Base-by-base conservation (phyloP, 148 eudicot genomes). In the Vaccinium macrocarpon region DNA sequence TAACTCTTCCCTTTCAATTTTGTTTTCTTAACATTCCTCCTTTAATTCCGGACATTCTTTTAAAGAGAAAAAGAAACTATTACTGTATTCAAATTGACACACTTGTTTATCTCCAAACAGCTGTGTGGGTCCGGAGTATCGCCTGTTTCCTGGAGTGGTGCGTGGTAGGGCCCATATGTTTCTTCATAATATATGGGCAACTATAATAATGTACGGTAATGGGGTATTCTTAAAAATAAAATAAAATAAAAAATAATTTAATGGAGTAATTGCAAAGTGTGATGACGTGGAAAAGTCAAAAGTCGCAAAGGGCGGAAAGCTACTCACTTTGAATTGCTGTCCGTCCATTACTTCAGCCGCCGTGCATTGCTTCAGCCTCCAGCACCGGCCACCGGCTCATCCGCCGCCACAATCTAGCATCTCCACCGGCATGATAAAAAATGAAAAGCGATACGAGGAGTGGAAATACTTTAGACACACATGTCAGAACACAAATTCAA, bases 131-230 rank as follows among this genome's bases (percentile, higher is more conserved):
- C 84, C 84, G 3, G 29, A 57, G 72, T 50, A 23, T 59, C 77
- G 61, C 73, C 7, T 50, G 84, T 70, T 82, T 70, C 57, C 59
- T 82, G 84, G 77, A 23, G 16, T 66, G 62, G 57, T 66, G 64
- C 25, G 83, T 68, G 77, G 84, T 82, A 48, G 76, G 77, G 16
- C 51, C 57, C 6, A 81, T 8, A 48, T 46, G 29, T 46, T 62
- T 66, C 23, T n/a, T 56, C 75, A 66, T 72, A n/a, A n/a, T 72
- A 32, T 18, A 35, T 23, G 3, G 21, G 76, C 76, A 72, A 72
- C 76, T 72, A 32, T 48, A 5, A 5, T 38, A 38, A 38, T 42
- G n/a, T n/a, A 42, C 4, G 4, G 5, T 42, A 42, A 5, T 42
- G 46, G 46, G 6, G 46, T 42, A 42, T 3, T 42, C 46, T 42